A percentile compares a stretch with the other conserved stretches of the same genome.
Evolutionary conservation across 345 rosid species (phyloP).

Genomic region (Arabidopsis arenosa): DNA sequence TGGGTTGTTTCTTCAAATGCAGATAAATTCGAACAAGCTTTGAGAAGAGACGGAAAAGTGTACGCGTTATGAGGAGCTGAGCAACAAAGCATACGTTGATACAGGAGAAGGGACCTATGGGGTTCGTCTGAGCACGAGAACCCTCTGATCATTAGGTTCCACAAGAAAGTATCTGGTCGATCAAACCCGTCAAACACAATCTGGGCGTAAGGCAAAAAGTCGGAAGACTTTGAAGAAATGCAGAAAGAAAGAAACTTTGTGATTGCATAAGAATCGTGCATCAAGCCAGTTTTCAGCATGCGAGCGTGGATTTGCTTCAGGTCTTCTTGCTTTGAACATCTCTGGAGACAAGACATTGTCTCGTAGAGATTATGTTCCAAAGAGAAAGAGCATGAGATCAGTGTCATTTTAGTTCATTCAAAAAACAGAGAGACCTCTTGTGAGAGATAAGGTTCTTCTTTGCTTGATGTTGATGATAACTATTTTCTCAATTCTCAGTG

Average conservation of each 20-base stretch:
- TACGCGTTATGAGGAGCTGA: constrained; percentile 57
- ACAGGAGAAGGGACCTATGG: constrained; percentile 54
- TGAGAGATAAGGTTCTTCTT: constrained; percentile 38
- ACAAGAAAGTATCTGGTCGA: constrained; percentile 58
- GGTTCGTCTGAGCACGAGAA: constrained; percentile 54
- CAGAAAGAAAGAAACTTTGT: constrained; percentile 59
- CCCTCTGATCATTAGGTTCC: constrained; percentile 74
- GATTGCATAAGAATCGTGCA: constrained; percentile 43
- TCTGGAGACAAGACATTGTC: constrained; percentile 51
- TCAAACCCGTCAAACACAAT: constrained; percentile 53
- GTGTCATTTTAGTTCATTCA: constrained; percentile 22
- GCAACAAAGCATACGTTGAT: constrained; percentile 56
- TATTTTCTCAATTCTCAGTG: background rate
- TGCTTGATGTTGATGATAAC: constrained; percentile 31
- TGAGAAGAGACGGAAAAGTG: constrained; percentile 77
- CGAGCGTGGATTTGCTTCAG: constrained; percentile 67
- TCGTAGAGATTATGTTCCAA: constrained; percentile 34
- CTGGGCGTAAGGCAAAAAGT: constrained; percentile 56
- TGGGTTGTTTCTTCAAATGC: constrained; percentile 55
- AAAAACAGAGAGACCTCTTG: background rate
- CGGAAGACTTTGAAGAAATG: constrained; percentile 41
- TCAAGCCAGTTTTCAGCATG: constrained; percentile 61
- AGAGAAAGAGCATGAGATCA: constrained; percentile 22
- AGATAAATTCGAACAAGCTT: constrained; percentile 62
- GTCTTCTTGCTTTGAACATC: constrained; percentile 57